Evolutionary conservation across 306 rosid species (phyloP).

Genomic region (Pterocarpus macrocarpus): DNA sequence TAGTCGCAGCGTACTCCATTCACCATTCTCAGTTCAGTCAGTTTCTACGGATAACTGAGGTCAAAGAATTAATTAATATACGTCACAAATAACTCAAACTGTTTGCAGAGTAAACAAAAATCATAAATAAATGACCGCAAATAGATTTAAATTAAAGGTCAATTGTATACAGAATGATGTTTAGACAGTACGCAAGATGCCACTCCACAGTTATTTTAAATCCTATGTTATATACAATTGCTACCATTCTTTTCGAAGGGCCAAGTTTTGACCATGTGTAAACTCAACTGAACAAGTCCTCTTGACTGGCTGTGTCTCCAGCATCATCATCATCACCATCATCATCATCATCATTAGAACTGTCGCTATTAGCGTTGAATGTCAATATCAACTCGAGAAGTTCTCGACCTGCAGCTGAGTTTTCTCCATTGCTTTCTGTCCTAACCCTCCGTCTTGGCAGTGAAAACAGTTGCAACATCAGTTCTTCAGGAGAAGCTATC

Average conservation of each 20-base stretch:
- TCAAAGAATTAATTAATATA: conserved; percentile 25
- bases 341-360: conserved; percentile 57
- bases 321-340: conserved; percentile 45
- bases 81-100: conserved; percentile 27
- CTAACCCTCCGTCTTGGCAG: conserved; percentile 63
- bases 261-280: conserved; percentile 7
- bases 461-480: conserved; percentile 79
- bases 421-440: conserved; percentile 56
- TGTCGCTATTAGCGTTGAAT: conserved; percentile 61
- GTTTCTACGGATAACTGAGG: conserved; percentile 4
- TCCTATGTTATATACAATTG: conserved; percentile 61
- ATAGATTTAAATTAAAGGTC: conserved; percentile 13
- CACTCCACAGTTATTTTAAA: conserved; percentile 43
- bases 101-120: conserved; percentile 34
- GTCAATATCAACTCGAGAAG: conserved; percentile 67
- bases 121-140: conserved; percentile 21
- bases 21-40: not conserved
- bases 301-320: conserved; percentile 62
- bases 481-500: conserved; percentile 65
- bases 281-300: conserved; percentile 64
- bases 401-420: conserved; percentile 54
- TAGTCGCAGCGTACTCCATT: not conserved
- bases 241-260: conserved; percentile 46
- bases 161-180: conserved; percentile 31
- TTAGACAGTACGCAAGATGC: conserved; percentile 39